A percentile compares a stretch with the other conserved stretches of the same genome.
These are phyloP conservation scores for Geotrichum ghanense DNA, from an alignment of 805 yeast genomes.

Conservation along the genomic window DNA sequence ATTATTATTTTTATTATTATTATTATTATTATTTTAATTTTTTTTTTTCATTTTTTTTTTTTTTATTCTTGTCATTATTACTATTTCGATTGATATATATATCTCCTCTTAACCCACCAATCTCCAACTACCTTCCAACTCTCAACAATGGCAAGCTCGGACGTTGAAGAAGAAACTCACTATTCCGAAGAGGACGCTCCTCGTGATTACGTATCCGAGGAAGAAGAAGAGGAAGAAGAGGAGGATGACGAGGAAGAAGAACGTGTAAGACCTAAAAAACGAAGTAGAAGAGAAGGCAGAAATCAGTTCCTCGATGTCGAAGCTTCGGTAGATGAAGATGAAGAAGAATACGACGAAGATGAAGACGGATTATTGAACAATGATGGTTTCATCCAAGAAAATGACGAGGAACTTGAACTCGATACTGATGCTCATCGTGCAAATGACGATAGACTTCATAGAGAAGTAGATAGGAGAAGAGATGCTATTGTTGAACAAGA, in stretches of 20 bases:
- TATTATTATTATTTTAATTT: no score
- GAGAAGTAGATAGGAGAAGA: conserved; percentile 65
- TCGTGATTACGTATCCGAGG: conserved; percentile 22
- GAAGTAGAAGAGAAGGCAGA: conserved; percentile 35
- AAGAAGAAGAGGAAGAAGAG: conserved; percentile 35
- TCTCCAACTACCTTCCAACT: no score
- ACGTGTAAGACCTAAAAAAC: conserved; percentile 40
- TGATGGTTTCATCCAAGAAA: conserved; percentile 44
- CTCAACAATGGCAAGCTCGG: background rate
- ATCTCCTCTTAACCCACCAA: no score
- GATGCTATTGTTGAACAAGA: conserved; percentile 87
- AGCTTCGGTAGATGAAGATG: conserved; percentile 98
- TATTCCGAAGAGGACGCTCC: conserved; percentile 1
- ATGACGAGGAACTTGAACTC: conserved; percentile 45
- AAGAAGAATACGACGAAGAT: conserved; percentile 85
- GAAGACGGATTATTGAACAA: conserved; percentile 76
- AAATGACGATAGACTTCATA: conserved; percentile 68
- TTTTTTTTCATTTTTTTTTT: no score
- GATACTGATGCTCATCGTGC: conserved; percentile 27
- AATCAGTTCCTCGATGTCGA: conserved; percentile 96
- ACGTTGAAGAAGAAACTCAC: background rate
- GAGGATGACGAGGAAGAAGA: conserved; percentile 87
- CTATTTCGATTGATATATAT: no score
- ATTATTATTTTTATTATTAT: no score
- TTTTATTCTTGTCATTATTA: no score